These are phyloP conservation scores for Clonostachys solani DNA, from an alignment of 2,329 filamentous ascomycete species.

Conservation along the genomic window DNA sequence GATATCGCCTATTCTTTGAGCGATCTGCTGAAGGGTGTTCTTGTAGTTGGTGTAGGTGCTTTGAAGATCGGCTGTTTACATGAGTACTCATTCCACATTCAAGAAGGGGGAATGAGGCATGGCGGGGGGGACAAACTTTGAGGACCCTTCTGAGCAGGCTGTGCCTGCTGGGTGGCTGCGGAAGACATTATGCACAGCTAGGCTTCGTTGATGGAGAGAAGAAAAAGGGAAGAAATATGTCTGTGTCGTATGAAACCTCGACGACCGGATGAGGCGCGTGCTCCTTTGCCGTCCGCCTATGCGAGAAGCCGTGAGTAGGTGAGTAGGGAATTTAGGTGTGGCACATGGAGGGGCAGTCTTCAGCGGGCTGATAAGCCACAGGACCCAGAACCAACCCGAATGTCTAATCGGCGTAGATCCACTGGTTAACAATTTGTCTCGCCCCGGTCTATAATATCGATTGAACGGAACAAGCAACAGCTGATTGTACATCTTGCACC, in stretches of 20 bases:
- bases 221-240: not conserved
- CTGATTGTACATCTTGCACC: constrained; percentile 11
- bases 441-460: too few species aligned
- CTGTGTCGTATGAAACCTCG: not conserved
- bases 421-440: too few species aligned
- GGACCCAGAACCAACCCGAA: too few species aligned
- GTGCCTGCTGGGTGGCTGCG: constrained; percentile 29
- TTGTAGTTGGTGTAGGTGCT: constrained; percentile 75
- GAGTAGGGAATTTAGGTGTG: too few species aligned
- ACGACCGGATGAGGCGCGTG: too few species aligned
- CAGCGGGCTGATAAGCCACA: too few species aligned
- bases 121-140: constrained; percentile 50
- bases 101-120: not conserved
- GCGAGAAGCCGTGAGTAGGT: too few species aligned
- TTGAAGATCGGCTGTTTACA: constrained; percentile 60
- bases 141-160: constrained; percentile 61
- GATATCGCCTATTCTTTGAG: constrained; percentile 94
- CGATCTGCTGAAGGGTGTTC: constrained; percentile 81
- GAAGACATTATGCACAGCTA: not conserved
- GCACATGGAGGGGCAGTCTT: too few species aligned
- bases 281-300: too few species aligned
- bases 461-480: not conserved
- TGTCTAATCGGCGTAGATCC: too few species aligned
- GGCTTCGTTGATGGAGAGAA: not conserved
- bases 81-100: not conserved